Percentiles rank a stretch among this genome's conserved stretches.
Evolutionary conservation across 352 stramenopile species (phyloP).

Genomic region (Phytophthora pseudosyringae): DNA sequence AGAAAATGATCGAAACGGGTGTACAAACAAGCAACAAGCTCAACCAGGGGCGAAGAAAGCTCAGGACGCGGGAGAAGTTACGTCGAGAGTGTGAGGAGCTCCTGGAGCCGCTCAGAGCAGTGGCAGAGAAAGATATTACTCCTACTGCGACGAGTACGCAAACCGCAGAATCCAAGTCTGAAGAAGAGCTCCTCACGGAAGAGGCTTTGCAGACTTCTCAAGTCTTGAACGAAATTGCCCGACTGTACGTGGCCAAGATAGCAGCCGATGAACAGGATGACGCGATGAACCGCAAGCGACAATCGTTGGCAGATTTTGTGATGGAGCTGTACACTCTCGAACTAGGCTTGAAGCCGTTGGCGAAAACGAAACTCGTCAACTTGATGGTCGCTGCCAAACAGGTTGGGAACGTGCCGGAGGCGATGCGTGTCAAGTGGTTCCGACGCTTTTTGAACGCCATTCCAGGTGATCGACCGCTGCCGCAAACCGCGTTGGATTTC

Average conservation of each 20-base stretch:
- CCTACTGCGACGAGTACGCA: not conserved
- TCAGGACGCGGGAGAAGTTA: constrained; percentile 47
- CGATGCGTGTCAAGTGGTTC: constrained; percentile 72
- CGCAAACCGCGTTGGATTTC: constrained; percentile 61
- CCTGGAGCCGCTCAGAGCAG: constrained; percentile 25
- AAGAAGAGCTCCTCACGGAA: constrained; percentile 22
- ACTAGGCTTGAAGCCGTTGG: constrained; percentile 64
- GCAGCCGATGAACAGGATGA: constrained; percentile 48
- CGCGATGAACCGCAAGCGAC: constrained; percentile 39
- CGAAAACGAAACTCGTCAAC: constrained; percentile 59
- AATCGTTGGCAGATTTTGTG: constrained; percentile 55
- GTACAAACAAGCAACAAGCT: constrained; percentile 57
- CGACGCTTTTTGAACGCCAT: constrained; percentile 56
- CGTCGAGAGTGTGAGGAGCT: constrained; percentile 50
- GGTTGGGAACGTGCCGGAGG: constrained; percentile 48
- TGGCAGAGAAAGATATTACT: constrained; percentile 13
- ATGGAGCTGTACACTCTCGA: constrained; percentile 68
- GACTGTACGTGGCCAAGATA: constrained; percentile 73
- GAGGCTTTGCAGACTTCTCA: constrained; percentile 31
- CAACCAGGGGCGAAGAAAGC: constrained; percentile 40
- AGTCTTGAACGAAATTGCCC: constrained; percentile 63
- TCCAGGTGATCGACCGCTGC: constrained; percentile 35
- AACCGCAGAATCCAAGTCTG: constrained; percentile 1
- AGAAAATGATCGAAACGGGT: constrained; percentile 37
- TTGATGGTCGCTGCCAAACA: constrained; percentile 56